Conservation (phyloP, 78 protist species). For the Andalucia godoyi region DNA sequence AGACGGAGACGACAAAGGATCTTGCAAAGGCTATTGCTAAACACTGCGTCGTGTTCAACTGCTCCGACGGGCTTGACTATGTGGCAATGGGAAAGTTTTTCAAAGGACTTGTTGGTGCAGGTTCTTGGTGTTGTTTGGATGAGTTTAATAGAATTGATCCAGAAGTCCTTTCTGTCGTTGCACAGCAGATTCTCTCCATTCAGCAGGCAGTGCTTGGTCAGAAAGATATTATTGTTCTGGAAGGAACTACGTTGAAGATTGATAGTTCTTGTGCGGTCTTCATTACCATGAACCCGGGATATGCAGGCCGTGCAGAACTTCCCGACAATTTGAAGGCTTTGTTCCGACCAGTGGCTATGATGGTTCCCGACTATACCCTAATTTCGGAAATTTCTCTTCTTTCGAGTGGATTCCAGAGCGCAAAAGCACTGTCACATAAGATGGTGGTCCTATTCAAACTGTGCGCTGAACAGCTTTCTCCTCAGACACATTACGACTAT, state of each 20-base stretch:
- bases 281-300: constrained; percentile 92
- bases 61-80: constrained; percentile 53
- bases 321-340: constrained; percentile 60
- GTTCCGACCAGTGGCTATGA: constrained; percentile 85
- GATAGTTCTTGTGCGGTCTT: constrained; percentile 29
- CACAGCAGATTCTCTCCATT: constrained; percentile 66
- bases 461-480: constrained; percentile 52
- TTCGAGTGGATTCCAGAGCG: constrained; percentile 52
- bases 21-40: constrained; percentile 62
- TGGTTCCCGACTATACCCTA: constrained; percentile 66
- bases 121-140: constrained; percentile 79
- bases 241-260: constrained; percentile 34
- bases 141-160: constrained; percentile 79
- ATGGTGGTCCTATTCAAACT: constrained; percentile 37
- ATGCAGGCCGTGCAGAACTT: constrained; percentile 60
- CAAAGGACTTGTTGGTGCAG: constrained; percentile 58
- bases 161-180: constrained; percentile 59
- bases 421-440: constrained; percentile 27
- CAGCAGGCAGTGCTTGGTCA: constrained; percentile 17
- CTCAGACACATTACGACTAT: constrained; percentile 66
- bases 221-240: constrained; percentile 2
- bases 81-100: constrained; percentile 49
- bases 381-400: constrained; percentile 56
- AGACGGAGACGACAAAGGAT: constrained; percentile 77
- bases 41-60: constrained; percentile 77